Percentiles rank a stretch among this genome's conserved stretches.
Evolutionary conservation across 352 stramenopile species (phyloP).

Genomic region (Phytophthora macrochlamydospora): DNA sequence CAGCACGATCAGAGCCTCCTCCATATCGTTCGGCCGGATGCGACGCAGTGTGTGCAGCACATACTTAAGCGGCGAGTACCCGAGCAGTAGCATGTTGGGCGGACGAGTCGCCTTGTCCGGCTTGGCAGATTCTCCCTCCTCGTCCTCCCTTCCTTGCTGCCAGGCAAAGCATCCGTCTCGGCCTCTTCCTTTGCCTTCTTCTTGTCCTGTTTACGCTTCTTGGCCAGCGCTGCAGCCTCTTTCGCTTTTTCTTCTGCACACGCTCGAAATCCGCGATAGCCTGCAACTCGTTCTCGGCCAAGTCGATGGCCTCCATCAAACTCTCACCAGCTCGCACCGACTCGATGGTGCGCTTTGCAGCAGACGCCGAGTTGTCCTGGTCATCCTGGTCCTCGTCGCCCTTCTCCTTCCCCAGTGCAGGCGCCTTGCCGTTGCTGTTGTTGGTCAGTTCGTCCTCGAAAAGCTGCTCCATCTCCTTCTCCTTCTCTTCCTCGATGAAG

Average conservation of each 20-base stretch:
- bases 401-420: conserved; percentile 68
- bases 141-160: conserved; percentile 23
- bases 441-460: conserved; percentile 94
- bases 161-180: conserved; percentile 46
- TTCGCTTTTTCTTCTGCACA: conserved; percentile 69
- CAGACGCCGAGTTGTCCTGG: conserved; percentile 78
- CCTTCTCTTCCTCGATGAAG: conserved; percentile 98
- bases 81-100: conserved; percentile 94
- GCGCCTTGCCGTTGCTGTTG: conserved; percentile 73
- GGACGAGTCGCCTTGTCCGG: conserved; percentile 53
- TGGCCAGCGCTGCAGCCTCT: conserved; percentile 60
- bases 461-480: conserved; percentile 95
- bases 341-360: conserved; percentile 92
- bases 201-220: conserved; percentile 54
- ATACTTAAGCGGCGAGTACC: conserved; percentile 94
- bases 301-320: conserved; percentile 95
- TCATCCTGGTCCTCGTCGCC: conserved; percentile 33
- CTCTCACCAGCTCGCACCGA: conserved; percentile 90
- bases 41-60: conserved; percentile 93
- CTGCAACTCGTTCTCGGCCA: conserved; percentile 91
- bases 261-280: conserved; percentile 78
- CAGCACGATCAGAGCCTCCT: conserved; percentile 97
- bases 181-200: conserved; percentile 41
- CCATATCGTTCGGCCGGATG: conserved; percentile 95
- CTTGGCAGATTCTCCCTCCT: conserved; percentile 40